These are phyloP conservation scores for Quercus parvula DNA, from an alignment of 306 rosid genomes.

Conservation along the genomic window DNA sequence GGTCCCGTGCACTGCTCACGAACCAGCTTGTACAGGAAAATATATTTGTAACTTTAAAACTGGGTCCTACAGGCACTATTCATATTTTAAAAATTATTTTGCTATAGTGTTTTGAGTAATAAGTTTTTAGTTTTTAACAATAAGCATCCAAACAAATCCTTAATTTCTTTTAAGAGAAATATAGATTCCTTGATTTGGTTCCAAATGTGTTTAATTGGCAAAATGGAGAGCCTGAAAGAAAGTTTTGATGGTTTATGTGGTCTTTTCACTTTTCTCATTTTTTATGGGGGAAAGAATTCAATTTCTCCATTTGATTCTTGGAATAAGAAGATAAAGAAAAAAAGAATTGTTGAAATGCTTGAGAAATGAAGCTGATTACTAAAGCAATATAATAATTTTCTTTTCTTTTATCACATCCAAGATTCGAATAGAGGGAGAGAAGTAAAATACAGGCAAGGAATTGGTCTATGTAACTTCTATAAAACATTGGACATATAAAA, in stretches of 20 bases:
- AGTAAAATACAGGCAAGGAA: neutral
- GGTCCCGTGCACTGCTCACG: fast-evolving
- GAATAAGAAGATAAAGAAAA: neutral
- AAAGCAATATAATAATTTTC: neutral
- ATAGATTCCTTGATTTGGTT: neutral
- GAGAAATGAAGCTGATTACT: neutral
- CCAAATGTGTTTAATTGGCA: too few relatives aligned
- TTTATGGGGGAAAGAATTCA: too few relatives aligned
- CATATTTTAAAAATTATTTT: too few relatives aligned
- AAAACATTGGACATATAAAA: neutral
- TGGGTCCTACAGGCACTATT: fast-evolving
- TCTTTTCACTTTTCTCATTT: too few relatives aligned
- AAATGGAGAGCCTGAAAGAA: too few relatives aligned
- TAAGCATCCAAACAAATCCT: too few relatives aligned
- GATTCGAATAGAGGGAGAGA: neutral
- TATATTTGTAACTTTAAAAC: too few relatives aligned
- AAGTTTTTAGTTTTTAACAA: too few relatives aligned
- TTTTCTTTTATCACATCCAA: neutral
- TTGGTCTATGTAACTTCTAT: neutral
- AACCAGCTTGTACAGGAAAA: too few relatives aligned
- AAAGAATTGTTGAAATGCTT: neutral
- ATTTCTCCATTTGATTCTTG: neutral
- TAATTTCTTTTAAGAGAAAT: neutral
- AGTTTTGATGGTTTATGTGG: too few relatives aligned
- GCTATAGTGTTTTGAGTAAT: fast-evolving